Conservation (phyloP, 768 basidiomycete genomes). For the Suillus lakei region DNA sequence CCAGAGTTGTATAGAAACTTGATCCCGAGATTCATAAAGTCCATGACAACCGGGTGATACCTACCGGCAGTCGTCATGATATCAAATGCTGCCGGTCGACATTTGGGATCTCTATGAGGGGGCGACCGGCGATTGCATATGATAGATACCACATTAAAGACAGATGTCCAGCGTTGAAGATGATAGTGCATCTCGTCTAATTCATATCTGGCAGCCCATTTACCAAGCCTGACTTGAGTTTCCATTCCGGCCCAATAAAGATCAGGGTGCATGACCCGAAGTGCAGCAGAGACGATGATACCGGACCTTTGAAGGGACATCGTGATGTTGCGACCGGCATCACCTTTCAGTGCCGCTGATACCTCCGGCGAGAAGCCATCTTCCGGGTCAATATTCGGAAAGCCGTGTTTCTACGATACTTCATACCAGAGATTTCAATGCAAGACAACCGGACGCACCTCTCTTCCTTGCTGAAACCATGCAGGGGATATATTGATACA, state of each 20-base stretch:
- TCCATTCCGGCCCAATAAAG: background rate
- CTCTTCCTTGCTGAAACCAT: constrained; percentile 7
- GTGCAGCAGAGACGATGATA: background rate
- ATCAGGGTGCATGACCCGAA: background rate
- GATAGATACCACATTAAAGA: background rate
- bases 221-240: background rate
- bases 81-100: background rate
- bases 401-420: background rate
- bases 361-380: background rate
- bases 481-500: constrained; percentile 3
- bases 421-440: background rate
- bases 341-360: background rate
- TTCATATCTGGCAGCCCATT: background rate
- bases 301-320: background rate
- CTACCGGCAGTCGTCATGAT: background rate
- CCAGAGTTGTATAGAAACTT: background rate
- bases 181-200: background rate
- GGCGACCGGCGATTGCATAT: background rate
- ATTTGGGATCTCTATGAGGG: background rate
- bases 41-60: background rate
- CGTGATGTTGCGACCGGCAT: background rate
- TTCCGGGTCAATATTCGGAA: background rate
- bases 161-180: background rate
- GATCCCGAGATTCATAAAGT: background rate
- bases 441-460: background rate